Conservation (phyloP, 108 stramenopile species). For the Ochromonas danica region DNA sequence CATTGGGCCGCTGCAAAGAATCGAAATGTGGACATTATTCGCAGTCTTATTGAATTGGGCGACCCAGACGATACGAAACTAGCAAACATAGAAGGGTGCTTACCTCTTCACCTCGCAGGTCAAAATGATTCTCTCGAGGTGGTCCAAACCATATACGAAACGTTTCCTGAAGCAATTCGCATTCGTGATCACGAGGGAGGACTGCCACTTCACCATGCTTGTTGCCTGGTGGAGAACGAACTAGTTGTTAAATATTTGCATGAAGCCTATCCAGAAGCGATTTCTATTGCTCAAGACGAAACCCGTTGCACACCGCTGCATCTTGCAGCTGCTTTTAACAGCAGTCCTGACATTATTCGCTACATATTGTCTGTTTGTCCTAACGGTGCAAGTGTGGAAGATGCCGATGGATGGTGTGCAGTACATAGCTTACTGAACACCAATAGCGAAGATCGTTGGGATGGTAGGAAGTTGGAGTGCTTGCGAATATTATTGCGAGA, state of each 20-base stretch:
- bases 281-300: neutral
- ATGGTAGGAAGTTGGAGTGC: neutral
- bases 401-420: neutral
- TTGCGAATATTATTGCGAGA: neutral
- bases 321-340: neutral
- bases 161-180: neutral
- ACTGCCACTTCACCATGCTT: slow-evolving; percentile 9
- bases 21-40: neutral
- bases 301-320: neutral
- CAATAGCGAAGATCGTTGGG: neutral
- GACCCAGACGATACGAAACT: neutral
- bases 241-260: neutral
- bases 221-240: neutral
- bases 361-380: neutral
- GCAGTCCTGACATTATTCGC: neutral
- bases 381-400: neutral
- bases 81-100: neutral
- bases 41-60: neutral
- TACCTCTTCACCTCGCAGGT: neutral
- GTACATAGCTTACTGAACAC: neutral
- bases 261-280: slow-evolving; percentile 1
- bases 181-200: neutral
- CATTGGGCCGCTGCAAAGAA: slow-evolving; percentile 23
- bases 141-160: neutral
- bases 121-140: slow-evolving; percentile 6